phyloP scores from a whole-genome alignment of 2,329 filamentous ascomycete genomes.

The Exophiala oligosperma region DNA sequence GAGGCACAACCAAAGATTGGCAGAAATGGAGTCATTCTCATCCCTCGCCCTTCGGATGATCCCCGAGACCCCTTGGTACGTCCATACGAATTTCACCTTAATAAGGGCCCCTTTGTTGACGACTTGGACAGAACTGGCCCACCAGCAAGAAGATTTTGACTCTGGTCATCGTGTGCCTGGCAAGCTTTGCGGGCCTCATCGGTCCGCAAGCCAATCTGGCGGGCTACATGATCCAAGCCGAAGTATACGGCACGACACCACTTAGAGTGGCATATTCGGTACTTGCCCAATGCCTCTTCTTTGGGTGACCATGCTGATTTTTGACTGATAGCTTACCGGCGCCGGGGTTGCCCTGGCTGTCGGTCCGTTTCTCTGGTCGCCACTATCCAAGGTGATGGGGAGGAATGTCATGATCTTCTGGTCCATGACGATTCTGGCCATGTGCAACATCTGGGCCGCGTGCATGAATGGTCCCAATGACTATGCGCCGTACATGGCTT shows the following conservation, averaged over 20 bases:
- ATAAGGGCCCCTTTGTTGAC: neutral
- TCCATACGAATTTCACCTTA: slow-evolving; percentile 27
- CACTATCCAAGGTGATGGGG: slow-evolving; percentile 24
- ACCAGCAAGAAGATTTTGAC: neutral
- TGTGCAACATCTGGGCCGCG: slow-evolving; percentile 30
- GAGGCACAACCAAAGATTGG: no score
- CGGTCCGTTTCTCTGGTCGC: slow-evolving; percentile 29
- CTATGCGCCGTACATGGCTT: slow-evolving; percentile 27
- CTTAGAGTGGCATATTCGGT: slow-evolving; percentile 23
- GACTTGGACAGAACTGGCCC: slow-evolving; percentile 6
- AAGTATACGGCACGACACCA: slow-evolving; percentile 19
- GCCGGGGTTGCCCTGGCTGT: slow-evolving; percentile 24
- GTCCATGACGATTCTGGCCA: slow-evolving; percentile 23
- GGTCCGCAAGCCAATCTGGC: slow-evolving; percentile 5
- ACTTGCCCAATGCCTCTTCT: neutral
- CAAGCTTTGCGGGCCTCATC: neutral
- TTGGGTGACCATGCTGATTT: neutral
- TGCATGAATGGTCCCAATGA: slow-evolving; percentile 28
- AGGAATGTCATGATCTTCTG: slow-evolving; percentile 28
- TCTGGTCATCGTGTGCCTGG: slow-evolving; percentile 2
- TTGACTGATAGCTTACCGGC: slow-evolving; percentile 13
- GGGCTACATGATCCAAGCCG: slow-evolving; percentile 19
- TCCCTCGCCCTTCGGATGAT: slow-evolving; percentile 86
- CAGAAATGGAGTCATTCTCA: slow-evolving; percentile 61
- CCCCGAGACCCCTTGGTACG: slow-evolving; percentile 78